Evolutionary conservation across 2,329 filamentous ascomycete species (phyloP).

Genomic region (Monosporascus sp.): DNA sequence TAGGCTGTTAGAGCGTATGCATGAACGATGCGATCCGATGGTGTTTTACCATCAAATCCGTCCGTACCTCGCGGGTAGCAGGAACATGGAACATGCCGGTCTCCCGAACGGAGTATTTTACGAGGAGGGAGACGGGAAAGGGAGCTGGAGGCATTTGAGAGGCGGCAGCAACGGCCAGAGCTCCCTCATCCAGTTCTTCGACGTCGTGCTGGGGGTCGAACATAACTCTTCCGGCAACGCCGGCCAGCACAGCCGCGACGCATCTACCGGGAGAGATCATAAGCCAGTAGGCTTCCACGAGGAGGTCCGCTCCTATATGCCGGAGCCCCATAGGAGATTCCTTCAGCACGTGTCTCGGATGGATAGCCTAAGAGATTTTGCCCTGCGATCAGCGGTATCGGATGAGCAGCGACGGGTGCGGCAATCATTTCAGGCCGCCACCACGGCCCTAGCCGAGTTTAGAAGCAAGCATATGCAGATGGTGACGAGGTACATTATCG

Average conservation of each 20-base stretch:
- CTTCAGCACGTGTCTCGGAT: slow-evolving; percentile 64
- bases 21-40: slow-evolving; percentile 80
- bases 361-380: slow-evolving; percentile 71
- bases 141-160: slow-evolving; percentile 70
- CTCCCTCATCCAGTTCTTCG: slow-evolving; percentile 89
- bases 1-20: slow-evolving; percentile 71
- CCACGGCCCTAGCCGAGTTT: slow-evolving; percentile 70
- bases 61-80: slow-evolving; percentile 84
- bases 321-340: slow-evolving; percentile 74
- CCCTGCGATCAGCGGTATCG: slow-evolving; percentile 47
- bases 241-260: slow-evolving; percentile 14
- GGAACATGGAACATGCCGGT: slow-evolving; percentile 84
- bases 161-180: slow-evolving; percentile 93
- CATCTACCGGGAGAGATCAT: slow-evolving; percentile 7
- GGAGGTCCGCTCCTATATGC: slow-evolving; percentile 88
- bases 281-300: slow-evolving; percentile 40
- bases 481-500: slow-evolving; percentile 83
- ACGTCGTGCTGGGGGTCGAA: slow-evolving; percentile 78
- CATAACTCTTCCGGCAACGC: slow-evolving; percentile 49
- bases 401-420: slow-evolving; percentile 41
- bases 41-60: slow-evolving; percentile 87
- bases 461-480: slow-evolving; percentile 86
- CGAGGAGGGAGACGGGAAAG: slow-evolving; percentile 63
- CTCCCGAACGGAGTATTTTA: slow-evolving; percentile 81
- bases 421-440: slow-evolving; percentile 62